Evolutionary conservation across 2,329 filamentous ascomycete genomes (phyloP).

Genomic region (Botrytis galanthina): DNA sequence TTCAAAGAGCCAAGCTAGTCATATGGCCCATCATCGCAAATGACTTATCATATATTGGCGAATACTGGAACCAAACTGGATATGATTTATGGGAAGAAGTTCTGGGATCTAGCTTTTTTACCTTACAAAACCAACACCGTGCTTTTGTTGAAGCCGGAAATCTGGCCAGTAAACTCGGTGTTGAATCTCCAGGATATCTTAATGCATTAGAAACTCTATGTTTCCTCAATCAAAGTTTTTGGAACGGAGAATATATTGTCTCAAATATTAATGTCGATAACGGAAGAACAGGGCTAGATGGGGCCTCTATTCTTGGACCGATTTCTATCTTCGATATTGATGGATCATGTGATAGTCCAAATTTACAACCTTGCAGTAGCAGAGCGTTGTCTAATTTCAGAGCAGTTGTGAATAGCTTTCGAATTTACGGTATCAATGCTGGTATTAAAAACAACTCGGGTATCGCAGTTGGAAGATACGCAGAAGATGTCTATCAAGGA

Average conservation of each 20-base stretch:
- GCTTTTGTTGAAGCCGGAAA: conserved; percentile 62
- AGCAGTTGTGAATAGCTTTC: conserved; percentile 70
- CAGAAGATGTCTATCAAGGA: conserved; percentile 70
- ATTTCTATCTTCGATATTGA: conserved; percentile 68
- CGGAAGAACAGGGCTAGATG: conserved; percentile 66
- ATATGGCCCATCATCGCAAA: conserved; percentile 73
- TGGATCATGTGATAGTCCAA: conserved; percentile 64
- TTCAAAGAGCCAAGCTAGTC: conserved; percentile 46
- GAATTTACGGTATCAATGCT: conserved; percentile 65
- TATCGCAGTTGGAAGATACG: conserved; percentile 64
- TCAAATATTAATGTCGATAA: conserved; percentile 66
- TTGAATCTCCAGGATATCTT: conserved; percentile 58
- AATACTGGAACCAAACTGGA: conserved; percentile 63
- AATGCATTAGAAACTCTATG: conserved; percentile 69
- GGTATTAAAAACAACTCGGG: conserved; percentile 60
- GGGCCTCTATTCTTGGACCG: conserved; percentile 64
- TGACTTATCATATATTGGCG: conserved; percentile 70
- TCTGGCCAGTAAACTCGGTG: conserved; percentile 61
- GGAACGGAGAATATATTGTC: conserved; percentile 62
- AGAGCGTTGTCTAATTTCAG: conserved; percentile 74
- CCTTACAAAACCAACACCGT: conserved; percentile 61
- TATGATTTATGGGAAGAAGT: conserved; percentile 87
- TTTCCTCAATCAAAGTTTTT: conserved; percentile 69
- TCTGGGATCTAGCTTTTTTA: conserved; percentile 77
- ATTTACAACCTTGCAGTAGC: conserved; percentile 62